Conservation (phyloP, 179 eudicot species). For the Drosera spatulata region DNA sequence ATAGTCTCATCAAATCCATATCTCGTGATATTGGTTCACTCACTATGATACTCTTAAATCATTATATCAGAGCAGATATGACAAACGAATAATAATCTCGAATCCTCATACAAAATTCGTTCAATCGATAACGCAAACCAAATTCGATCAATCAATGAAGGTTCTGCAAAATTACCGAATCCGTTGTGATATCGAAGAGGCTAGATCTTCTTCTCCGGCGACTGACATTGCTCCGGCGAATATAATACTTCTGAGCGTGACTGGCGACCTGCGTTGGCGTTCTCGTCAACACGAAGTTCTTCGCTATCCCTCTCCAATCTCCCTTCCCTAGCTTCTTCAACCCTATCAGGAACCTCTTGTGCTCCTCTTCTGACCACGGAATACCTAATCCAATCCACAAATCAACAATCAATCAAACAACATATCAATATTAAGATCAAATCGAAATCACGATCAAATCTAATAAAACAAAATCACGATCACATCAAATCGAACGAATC, state of each 20-base stretch:
- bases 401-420: not conserved
- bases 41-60: too few species aligned
- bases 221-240: constrained; percentile 1
- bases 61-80: too few species aligned
- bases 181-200: constrained; percentile 3
- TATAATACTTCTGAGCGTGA: constrained; percentile 16
- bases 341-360: constrained; percentile 8
- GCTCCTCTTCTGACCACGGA: constrained; percentile 17
- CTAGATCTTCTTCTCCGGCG: constrained; percentile 4
- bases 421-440: not conserved
- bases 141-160: not conserved
- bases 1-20: too few species aligned
- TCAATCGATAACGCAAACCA: not conserved
- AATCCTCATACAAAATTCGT: too few species aligned
- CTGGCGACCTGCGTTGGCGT: constrained; percentile 15
- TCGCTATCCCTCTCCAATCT: constrained; percentile 14
- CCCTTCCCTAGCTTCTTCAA: constrained; percentile 13
- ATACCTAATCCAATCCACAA: constrained; percentile 1
- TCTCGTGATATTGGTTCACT: too few species aligned
- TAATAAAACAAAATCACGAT: too few species aligned
- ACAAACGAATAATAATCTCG: too few species aligned
- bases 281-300: constrained; percentile 5
- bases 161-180: not conserved
- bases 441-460: too few species aligned
- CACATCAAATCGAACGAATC: too few species aligned